phyloP scores from a whole-genome alignment of 208 protist species.

The Jaenimonas drosophilae region DNA sequence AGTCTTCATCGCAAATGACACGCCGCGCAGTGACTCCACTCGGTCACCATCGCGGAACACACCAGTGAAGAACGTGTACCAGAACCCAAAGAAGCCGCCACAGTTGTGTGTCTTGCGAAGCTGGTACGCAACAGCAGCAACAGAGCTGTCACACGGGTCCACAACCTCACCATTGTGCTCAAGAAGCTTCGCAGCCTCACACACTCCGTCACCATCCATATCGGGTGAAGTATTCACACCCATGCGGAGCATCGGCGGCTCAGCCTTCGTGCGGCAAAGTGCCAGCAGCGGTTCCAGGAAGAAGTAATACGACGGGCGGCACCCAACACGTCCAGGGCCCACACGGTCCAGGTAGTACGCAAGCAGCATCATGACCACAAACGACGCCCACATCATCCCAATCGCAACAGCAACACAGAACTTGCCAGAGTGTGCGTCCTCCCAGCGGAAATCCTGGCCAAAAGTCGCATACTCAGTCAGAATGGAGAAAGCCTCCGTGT shows the following conservation, averaged over 20 bases:
- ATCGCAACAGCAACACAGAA: conserved; percentile 42
- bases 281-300: conserved; percentile 41
- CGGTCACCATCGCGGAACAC: conserved; percentile 34
- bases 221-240: conserved; percentile 1
- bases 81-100: conserved; percentile 46
- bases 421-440: conserved; percentile 15
- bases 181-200: conserved; percentile 19
- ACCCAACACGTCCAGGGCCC: conserved; percentile 45
- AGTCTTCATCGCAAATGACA: conserved; percentile 51
- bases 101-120: conserved; percentile 52
- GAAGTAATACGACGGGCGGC: conserved; percentile 52
- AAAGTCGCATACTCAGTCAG: conserved; percentile 48
- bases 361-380: conserved; percentile 50
- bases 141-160: conserved; percentile 12
- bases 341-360: conserved; percentile 82
- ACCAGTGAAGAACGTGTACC: conserved; percentile 60
- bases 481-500: conserved; percentile 26
- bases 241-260: conserved; percentile 13
- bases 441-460: conserved; percentile 25
- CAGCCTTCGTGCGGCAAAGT: conserved; percentile 20
- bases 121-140: conserved; percentile 31
- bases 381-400: conserved; percentile 74
- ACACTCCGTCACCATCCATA: not conserved
- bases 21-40: conserved; percentile 42
- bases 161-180: conserved; percentile 33